These are phyloP conservation scores for Sclerospora graminicola DNA, from an alignment of 352 stramenopile genomes.

Conservation along the genomic window DNA sequence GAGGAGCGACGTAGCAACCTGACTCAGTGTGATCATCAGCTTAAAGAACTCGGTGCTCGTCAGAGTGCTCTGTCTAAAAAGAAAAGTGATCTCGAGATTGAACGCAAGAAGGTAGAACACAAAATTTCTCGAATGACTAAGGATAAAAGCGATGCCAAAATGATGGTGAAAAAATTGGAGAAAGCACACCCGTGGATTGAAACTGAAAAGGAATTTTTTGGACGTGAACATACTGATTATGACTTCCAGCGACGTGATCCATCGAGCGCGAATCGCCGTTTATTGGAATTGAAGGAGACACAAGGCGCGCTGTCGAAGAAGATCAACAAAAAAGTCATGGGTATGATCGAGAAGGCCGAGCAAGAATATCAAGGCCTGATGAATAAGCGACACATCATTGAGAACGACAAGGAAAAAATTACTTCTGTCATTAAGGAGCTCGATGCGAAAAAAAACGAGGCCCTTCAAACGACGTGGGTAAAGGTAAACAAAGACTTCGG, in stretches of 20 bases:
- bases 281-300: slow-evolving; percentile 89
- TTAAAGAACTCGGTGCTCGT: slow-evolving; percentile 82
- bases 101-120: slow-evolving; percentile 92
- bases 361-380: slow-evolving; percentile 97
- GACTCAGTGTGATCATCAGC: slow-evolving; percentile 84
- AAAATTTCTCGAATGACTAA: slow-evolving; percentile 89
- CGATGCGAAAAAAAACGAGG: slow-evolving; percentile 98
- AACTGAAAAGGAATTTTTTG: slow-evolving; percentile 95
- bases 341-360: slow-evolving; percentile 99
- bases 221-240: slow-evolving; percentile 94
- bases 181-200: slow-evolving; percentile 96
- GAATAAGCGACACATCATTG: slow-evolving; percentile 96
- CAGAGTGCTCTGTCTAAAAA: slow-evolving; percentile 77
- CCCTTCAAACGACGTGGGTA: slow-evolving; percentile 93
- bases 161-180: slow-evolving; percentile 87
- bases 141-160: slow-evolving; percentile 86
- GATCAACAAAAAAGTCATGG: slow-evolving; percentile 99
- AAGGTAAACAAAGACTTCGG: slow-evolving; percentile 99
- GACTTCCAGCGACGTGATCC: slow-evolving; percentile 92
- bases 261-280: slow-evolving; percentile 67
- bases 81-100: slow-evolving; percentile 84
- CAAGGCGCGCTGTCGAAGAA: slow-evolving; percentile 94
- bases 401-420: slow-evolving; percentile 99
- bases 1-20: slow-evolving; percentile 61
- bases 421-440: slow-evolving; percentile 98